Base-by-base conservation (phyloP, 192 early-diverging fungal species). In the Gigaspora rosea region DNA sequence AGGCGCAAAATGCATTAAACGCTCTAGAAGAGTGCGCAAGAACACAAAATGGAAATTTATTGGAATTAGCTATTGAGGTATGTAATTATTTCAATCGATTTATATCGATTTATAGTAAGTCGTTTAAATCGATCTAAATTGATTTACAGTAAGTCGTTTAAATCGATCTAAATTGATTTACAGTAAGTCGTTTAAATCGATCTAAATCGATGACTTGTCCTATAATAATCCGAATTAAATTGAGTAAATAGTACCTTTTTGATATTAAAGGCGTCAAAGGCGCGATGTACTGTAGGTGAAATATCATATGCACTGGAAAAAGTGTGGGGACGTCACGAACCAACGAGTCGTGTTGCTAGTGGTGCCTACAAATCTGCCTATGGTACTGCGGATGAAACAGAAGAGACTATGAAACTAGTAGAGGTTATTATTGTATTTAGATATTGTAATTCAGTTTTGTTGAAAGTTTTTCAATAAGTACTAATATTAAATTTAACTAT, bases 291-390 rank as follows among this genome's bases (percentile, higher is more conserved):
- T 7, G 92, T 96, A 3, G 95, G 95, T 68, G 95, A 96, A 78
- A 95, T 96, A 73, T 94, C 94, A 10, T 58, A 84, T 61, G 91
- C 94, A 3, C 80, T 96, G 50, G 94, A 96, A 78, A 82, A 93
- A 81, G 78, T 96, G 3, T 94, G 90, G 85, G 94, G 94, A 11
- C 91, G 95, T 47, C 93, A 95, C 85, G 90, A 90, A 78, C 95
- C 94, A 15, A 85, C 86, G 10, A 92, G 91, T 65, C 88, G 93
- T 56, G 92, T 96, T 65, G 92, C 94, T 66, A 90, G 88, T 76
- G 95, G 95, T 48, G 94, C 95, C 3, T 96, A 96, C 85, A 92
- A 90, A 82, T 87, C 88, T 50, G 92, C 94, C 80, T 96, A 94
- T 78, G 90, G 91, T 41, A 85, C 86, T 49, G 77, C 71, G 54